Base-by-base conservation (phyloP, 805 yeast genomes). In the Saturnispora kantuleensis region DNA sequence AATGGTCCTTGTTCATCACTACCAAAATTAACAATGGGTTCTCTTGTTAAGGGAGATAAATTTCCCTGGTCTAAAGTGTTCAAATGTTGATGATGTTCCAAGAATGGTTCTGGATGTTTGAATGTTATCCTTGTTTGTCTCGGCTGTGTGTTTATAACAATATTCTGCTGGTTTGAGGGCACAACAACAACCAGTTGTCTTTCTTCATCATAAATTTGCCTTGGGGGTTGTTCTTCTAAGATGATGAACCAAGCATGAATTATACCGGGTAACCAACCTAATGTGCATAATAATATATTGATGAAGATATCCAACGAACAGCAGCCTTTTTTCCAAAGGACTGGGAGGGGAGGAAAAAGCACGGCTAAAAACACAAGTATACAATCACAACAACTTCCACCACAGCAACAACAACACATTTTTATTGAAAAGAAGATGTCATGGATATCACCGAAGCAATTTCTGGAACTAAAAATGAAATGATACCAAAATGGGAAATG, bases 291-390 rank as follows among this genome's bases (percentile, higher is more conserved):
- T 26, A 76, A 59, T 35, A 85, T 68, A 62, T 84, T 85, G 56
- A 86, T 81, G 45, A 78, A 60, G 39, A 70, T 68, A 56, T 85
- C 95, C 7, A 79, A 76, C 1, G 89, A 78, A 50, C 81, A 79
- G 43, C 82, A 47, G 3, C 95, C 95, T 44, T 82, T 69, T 57
- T 83, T 81, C 50, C 84, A 64, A 55, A 77, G 70, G 15, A 85
- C 95, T 1, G 95, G 87, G 43, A 85, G 58, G 1, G 94, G 94
- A 1, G 95, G 95, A 54, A 81, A 70, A 53, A 85, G 59, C 40
- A 84, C 72, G 1, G 93, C 84, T 40, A 85, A 54, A 9, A 85
- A 64, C 13, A 81, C 83, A 38, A 85, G 69, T 13, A 83, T 59
- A 60, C 84, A 77, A 58, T 84, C 94, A 42, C 72, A 62, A 47